Base-by-base conservation (phyloP, 768 basidiomycete genomes). In the Suillus brevipes region DNA sequence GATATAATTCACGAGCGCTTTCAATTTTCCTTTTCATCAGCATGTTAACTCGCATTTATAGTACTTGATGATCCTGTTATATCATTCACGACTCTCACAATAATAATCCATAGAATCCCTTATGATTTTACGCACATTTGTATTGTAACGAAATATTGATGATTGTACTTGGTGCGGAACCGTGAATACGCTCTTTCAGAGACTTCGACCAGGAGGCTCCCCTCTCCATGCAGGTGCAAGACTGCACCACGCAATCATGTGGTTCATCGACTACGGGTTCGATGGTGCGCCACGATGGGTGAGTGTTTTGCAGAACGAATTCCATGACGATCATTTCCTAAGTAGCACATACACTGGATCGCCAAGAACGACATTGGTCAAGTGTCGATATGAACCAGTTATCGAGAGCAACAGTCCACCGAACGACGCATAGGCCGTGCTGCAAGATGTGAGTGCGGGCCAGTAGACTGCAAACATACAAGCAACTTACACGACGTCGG, bases 391-490 rank as follows among this genome's bases (percentile, higher is more conserved):
- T 38, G 89, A 93, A 2, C 97, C 97, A 36, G 94, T 90, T 60
- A 99, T 79, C 0, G 97, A 95, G 89, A 99, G 89, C 45, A 99
- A 82, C 20, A 99, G 83, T 25, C 97, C 97, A 47, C 97, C 97
- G 66, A 97, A 99, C 9, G 97, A 98, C 50, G 92, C 91, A 75
- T 99, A 99, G 23, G 90, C 97, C 34, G 96, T 97, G 61, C 96
- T 98, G 70, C 56, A 20, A 42, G 40, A 20, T 18, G 34, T 65
- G 12, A 66, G 64, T 50, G 25, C n/a, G 38, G 14, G 55, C 58
- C 62, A 61, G 28, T 58, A 61, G 31, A 23, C 52, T 47, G 28
- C 20, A 57, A 42, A 37, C 60, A 43, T 40, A 59, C 36, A 59
- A 57, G 63, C 13, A n/a, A 81, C 91, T 68, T 81, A 96, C 94